Evolutionary conservation across 2,329 filamentous ascomycete genomes (phyloP).

Genomic region (Scedosporium aurantiacum): DNA sequence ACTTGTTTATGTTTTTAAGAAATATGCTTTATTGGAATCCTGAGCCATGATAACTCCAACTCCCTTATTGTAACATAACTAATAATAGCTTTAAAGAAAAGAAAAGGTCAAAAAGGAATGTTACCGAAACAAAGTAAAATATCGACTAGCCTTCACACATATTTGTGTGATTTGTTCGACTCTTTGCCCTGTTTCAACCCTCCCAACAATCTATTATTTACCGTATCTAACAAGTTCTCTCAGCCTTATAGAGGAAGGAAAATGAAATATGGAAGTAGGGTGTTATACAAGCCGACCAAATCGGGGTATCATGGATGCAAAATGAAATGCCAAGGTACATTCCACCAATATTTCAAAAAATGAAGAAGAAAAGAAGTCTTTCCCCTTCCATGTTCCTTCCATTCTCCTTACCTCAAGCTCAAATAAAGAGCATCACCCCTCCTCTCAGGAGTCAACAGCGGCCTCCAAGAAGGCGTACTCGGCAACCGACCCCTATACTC

Average conservation of each 20-base stretch:
- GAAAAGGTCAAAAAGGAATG: not conserved
- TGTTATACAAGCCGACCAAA: not conserved
- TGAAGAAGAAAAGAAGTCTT: not conserved
- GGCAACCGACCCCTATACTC: slow-evolving; percentile 22
- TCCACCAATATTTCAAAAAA: not conserved
- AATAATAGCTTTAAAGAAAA: not conserved
- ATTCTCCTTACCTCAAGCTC: slow-evolving; percentile 33
- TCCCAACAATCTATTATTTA: not conserved
- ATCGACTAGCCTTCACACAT: no score
- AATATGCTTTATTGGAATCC: not conserved
- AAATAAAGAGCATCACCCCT: slow-evolving; percentile 55
- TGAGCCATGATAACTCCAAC: not conserved
- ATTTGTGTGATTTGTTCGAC: no score
- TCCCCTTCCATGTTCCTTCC: not conserved
- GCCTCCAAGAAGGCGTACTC: slow-evolving; percentile 47
- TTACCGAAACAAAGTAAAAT: no score
- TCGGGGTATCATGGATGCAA: not conserved
- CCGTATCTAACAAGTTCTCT: not conserved
- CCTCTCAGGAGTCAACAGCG: slow-evolving; percentile 54
- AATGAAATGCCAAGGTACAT: not conserved
- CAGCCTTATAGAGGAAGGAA: not conserved
- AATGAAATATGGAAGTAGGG: not conserved
- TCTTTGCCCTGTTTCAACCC: no score
- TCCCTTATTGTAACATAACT: not conserved
- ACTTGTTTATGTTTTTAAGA: not conserved